Evolutionary conservation across 208 protist species (phyloP).

Genomic region (Acanthamoeba pearcei): DNA sequence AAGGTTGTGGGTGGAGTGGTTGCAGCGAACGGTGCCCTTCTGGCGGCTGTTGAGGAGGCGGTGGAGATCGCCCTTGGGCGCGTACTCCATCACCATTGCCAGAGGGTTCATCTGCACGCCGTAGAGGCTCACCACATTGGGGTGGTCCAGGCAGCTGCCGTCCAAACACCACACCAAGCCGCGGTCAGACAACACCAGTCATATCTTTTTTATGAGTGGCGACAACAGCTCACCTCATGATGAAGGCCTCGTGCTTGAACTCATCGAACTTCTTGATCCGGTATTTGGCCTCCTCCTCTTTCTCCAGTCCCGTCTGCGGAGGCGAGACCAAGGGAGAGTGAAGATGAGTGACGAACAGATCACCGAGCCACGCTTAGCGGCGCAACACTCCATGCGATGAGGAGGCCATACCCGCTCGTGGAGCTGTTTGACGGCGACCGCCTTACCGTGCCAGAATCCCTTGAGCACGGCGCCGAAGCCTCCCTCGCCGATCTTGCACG

Average conservation of each 20-base stretch:
- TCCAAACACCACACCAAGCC: neutral
- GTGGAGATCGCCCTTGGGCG: constrained; percentile 77
- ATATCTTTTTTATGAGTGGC: too few species aligned
- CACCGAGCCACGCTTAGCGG: neutral
- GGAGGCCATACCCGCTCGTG: neutral
- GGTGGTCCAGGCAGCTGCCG: constrained; percentile 75
- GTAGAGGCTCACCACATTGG: constrained; percentile 79
- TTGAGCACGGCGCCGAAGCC: constrained; percentile 69
- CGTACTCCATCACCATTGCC: constrained; percentile 79
- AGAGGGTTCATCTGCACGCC: constrained; percentile 73
- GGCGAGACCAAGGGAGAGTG: neutral
- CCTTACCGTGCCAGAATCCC: constrained; percentile 26
- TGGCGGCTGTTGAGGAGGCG: constrained; percentile 38
- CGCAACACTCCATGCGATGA: neutral
- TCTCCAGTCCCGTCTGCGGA: neutral
- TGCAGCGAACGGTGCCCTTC: constrained; percentile 24
- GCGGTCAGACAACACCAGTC: neutral
- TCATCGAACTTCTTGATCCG: constrained; percentile 75
- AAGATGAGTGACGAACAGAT: neutral
- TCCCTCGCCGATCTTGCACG: constrained; percentile 52
- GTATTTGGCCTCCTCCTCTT: constrained; percentile 71
- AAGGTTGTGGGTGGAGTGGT: constrained; percentile 22
- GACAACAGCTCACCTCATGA: constrained; percentile 72
- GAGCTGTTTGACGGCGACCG: constrained; percentile 60
- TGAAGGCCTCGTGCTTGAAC: constrained; percentile 80